phyloP scores from a whole-genome alignment of 371 early-diverging fungal genomes.

The Capillidium rhysosporum region DNA sequence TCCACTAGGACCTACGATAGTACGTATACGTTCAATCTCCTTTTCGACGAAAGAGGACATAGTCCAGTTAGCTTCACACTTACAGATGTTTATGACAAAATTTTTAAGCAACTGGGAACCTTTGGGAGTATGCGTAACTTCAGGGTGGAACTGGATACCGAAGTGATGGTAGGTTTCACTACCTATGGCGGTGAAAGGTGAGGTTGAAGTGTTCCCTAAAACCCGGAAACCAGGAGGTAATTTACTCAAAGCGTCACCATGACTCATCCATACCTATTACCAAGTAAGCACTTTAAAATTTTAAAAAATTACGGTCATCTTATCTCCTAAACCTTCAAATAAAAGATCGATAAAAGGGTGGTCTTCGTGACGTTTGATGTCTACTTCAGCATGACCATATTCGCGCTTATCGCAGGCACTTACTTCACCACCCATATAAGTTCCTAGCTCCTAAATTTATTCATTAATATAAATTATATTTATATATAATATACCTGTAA shows the following conservation, averaged over 20 bases:
- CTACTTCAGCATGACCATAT: constrained; percentile 79
- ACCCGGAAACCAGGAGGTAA: constrained; percentile 62
- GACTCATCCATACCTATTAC: constrained; percentile 87
- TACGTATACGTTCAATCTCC: constrained; percentile 83
- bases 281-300: background rate
- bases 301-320: constrained; percentile 14
- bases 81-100: constrained; percentile 78
- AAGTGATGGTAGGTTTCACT: constrained; percentile 56
- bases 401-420: constrained; percentile 78
- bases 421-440: constrained; percentile 69
- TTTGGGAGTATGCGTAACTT: constrained; percentile 87
- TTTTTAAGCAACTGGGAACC: constrained; percentile 69
- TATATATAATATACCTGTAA: constrained; percentile 33
- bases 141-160: constrained; percentile 91
- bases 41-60: constrained; percentile 92
- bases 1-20: constrained; percentile 74
- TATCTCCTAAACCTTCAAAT: constrained; percentile 50
- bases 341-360: constrained; percentile 41
- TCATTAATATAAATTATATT: constrained; percentile 12
- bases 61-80: constrained; percentile 72
- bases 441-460: constrained; percentile 40
- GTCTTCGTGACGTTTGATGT: constrained; percentile 31
- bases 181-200: constrained; percentile 77
- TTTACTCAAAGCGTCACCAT: constrained; percentile 81
- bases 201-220: constrained; percentile 68